Percentiles rank a stretch among this genome's conserved stretches.
Conservation (phyloP, 2,329 filamentous ascomycete genomes). For the Colletotrichum lini region DNA sequence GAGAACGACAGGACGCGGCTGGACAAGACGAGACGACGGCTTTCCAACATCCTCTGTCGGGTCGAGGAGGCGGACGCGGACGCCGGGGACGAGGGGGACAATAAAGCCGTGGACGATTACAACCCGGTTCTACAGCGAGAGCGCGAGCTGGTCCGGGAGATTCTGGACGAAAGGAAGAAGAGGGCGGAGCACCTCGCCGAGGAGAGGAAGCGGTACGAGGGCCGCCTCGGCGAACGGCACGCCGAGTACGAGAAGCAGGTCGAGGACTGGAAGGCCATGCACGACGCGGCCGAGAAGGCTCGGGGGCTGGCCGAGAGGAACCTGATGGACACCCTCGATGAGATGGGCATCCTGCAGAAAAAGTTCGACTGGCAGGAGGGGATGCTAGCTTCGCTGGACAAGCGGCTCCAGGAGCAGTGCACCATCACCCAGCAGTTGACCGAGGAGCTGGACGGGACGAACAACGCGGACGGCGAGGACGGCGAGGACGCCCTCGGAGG, state of each 20-base stretch:
- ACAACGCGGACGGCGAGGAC: neutral
- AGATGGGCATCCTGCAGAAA: neutral
- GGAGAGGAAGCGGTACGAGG: neutral
- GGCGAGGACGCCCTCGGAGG: neutral
- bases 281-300: neutral
- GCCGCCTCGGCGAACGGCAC: neutral
- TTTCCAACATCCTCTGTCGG: conserved; percentile 1
- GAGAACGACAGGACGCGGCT: neutral
- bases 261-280: neutral
- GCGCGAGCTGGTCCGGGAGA: neutral
- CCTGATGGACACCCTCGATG: neutral
- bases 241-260: neutral
- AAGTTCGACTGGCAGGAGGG: neutral
- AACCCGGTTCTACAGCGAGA: neutral
- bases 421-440: neutral
- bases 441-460: neutral
- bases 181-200: neutral
- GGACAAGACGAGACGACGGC: neutral
- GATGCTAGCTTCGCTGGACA: neutral
- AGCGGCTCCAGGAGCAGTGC: neutral
- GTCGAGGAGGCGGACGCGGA: neutral
- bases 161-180: neutral
- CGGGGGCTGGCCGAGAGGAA: neutral
- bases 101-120: neutral
- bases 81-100: neutral